Conservation (phyloP, 2,329 filamentous ascomycete genomes). For the Fusarium sp. region DNA sequence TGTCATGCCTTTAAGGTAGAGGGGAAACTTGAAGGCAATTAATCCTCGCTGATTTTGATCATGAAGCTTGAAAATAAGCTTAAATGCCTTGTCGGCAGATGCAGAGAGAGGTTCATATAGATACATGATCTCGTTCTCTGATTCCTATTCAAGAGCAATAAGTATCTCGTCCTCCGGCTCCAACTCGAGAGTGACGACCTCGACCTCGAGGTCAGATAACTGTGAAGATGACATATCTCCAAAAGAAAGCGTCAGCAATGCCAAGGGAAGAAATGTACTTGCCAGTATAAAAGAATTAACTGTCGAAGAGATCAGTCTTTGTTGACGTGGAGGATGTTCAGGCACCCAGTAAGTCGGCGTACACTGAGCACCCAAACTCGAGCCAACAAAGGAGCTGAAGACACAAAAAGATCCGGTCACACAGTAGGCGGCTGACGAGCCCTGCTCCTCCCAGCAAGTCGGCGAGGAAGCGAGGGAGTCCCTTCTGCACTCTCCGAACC, state of each 20-base stretch:
- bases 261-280: rapidly evolving
- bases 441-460: background rate
- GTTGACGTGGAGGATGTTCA: background rate
- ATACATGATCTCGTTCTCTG: background rate
- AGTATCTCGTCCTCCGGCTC: background rate
- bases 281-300: rapidly evolving
- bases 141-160: background rate
- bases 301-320: background rate
- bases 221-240: background rate
- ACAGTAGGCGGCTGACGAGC: background rate
- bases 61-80: background rate
- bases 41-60: background rate
- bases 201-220: background rate
- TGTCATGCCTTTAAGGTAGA: background rate
- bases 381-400: background rate
- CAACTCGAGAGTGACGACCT: background rate
- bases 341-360: background rate
- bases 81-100: background rate
- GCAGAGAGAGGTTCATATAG: background rate
- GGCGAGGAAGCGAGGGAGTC: background rate
- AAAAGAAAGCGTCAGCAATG: background rate
- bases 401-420: background rate
- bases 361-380: background rate
- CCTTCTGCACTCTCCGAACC: background rate
- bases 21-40: background rate